Evolutionary conservation across 306 rosid genomes (phyloP), one percentile per base, ranked within the genome.

Genomic region (Cucumis hystrix): DNA sequence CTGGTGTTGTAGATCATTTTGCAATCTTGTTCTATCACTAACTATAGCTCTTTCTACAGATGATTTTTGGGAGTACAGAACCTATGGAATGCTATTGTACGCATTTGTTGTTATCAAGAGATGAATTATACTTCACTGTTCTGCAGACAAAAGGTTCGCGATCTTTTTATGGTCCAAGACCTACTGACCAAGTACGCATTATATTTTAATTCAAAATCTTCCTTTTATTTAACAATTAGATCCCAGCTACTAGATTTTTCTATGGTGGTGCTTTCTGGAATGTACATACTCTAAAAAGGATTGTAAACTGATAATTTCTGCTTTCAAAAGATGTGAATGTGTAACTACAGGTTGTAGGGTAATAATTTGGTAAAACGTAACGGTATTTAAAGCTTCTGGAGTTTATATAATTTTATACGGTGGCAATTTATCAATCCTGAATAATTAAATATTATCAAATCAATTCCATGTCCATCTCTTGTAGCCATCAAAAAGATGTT

Each of bases 1-100:
- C 64, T 79, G 54, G 83, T 80, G 75, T 43, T 76, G 20, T 60
- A 45, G 33, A 41, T 51, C 66, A 72, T 57, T 78, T 57, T 47
- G 16, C 49, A 75, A 67, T 37, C 58, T 33, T 33, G 69, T 54
- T 78, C 79, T 83, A 83, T 82, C 76, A 82, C 79, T 79, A 73
- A 83, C 76, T 37, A 33, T 77, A 78, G 79, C 69, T 64, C 82
- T 74, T 83, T 86, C 75, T 82, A 82, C 92, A 95, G 99, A 95
- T 92, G 83, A 88, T 95, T 76, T 95, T 92, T 86, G 99, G 99
- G 83, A 83, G 83, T 74, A 51, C 75, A 77, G 96, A 87, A 75
- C 91, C 98, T 79, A 96, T 92, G 75, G 99, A 96, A 82, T 86
- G 98, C 84, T 96, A 96, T 83, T 92, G 91, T 79, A 85, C 98